Conservation (phyloP, 306 rosid species). For the Comarum palustre region DNA sequence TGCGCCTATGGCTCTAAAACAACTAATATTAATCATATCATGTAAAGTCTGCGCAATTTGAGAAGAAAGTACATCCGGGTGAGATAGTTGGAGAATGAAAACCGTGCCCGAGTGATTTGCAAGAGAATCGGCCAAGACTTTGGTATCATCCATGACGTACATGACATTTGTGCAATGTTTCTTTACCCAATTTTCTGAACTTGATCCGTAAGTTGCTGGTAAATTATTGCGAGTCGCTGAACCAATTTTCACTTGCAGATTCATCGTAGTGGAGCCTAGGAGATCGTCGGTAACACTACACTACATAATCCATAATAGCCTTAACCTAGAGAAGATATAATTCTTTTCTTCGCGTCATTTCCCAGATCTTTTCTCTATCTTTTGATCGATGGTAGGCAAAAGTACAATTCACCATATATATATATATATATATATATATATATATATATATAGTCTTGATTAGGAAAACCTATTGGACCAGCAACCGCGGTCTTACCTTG, state of each 20-base stretch:
- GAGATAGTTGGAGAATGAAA: no score
- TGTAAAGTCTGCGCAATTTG: no score
- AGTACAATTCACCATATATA: conserved; percentile 5
- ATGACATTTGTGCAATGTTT: background rate
- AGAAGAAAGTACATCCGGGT: no score
- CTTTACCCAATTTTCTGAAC: background rate
- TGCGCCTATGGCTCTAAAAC: no score
- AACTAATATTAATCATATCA: no score
- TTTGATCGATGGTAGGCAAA: background rate
- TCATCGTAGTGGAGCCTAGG: background rate
- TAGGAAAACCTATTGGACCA: no score
- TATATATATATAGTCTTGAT: no score
- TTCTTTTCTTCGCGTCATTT: background rate
- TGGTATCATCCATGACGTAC: background rate
- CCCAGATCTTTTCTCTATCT: background rate
- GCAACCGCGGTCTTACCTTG: no score
- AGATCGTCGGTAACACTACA: background rate
- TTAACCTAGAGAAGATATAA: background rate
- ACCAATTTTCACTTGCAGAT: background rate
- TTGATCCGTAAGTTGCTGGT: background rate
- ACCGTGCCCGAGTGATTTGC: no score
- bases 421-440: no score
- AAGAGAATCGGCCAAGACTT: no score
- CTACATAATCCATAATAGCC: background rate
- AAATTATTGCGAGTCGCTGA: background rate